These are phyloP conservation scores for Avena sativa DNA, from an alignment of 176 grass and related monocot genomes.

Conservation along the genomic window DNA sequence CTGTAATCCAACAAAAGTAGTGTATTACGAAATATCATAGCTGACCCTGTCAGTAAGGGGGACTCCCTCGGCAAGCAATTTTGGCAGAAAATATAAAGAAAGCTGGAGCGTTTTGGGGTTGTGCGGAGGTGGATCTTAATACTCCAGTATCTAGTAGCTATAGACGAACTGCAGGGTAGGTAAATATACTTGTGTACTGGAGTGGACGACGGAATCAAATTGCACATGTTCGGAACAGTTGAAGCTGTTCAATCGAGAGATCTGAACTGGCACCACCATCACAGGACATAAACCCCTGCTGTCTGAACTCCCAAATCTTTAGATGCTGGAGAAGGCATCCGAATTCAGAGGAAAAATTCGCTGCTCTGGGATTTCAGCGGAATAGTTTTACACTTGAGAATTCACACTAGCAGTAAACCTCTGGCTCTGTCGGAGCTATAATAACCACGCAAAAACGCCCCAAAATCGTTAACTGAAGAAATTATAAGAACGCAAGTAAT, in stretches of 20 bases:
- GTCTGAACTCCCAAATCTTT: background rate
- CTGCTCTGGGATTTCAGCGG: background rate
- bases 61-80: background rate
- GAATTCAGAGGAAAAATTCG: background rate
- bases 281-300: slow-evolving; percentile 1
- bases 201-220: background rate
- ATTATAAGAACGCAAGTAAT: background rate
- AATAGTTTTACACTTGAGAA: background rate
- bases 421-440: background rate
- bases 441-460: background rate
- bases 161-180: background rate
- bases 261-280: slow-evolving; percentile 30
- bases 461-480: background rate
- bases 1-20: slow-evolving; percentile 26
- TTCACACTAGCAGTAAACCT: background rate
- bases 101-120: background rate
- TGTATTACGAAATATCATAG: background rate
- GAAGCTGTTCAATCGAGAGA: slow-evolving; percentile 3
- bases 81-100: background rate
- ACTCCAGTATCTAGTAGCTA: background rate
- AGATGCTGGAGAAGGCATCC: background rate
- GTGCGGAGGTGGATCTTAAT: background rate
- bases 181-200: background rate
- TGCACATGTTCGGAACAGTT: background rate
- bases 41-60: background rate